A percentile compares a stretch with the other conserved stretches of the same genome.
Evolutionary conservation across 495 filamentous ascomycete genomes (phyloP).

Genomic region (Annulohypoxylon moriforme): DNA sequence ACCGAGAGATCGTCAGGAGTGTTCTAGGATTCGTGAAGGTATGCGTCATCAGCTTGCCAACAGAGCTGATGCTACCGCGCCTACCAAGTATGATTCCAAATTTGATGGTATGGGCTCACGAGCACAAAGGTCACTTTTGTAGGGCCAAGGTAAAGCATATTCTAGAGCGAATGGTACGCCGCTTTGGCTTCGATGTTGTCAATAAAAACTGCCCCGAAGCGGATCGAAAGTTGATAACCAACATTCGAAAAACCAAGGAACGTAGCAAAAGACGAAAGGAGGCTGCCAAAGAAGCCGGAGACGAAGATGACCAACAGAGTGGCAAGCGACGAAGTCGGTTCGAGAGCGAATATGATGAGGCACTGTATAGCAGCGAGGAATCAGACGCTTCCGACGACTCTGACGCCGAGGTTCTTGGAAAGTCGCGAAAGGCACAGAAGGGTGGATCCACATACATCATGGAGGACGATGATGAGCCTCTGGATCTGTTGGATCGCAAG

Average conservation of each 20-base stretch:
- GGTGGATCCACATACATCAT: conserved; percentile 83
- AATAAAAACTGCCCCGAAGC: conserved; percentile 81
- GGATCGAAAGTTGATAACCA: conserved; percentile 88
- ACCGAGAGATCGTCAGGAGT: conserved; percentile 92
- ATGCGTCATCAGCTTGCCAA: conserved; percentile 84
- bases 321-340: conserved; percentile 69
- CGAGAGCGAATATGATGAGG: conserved; percentile 94
- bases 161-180: conserved; percentile 88
- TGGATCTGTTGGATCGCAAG: conserved; percentile 89
- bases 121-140: conserved; percentile 91
- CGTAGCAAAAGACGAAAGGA: conserved; percentile 86
- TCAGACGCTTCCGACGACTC: conserved; percentile 72
- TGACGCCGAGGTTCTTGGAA: conserved; percentile 66
- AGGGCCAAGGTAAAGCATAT: conserved; percentile 98
- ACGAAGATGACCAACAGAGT: conserved; percentile 59
- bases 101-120: conserved; percentile 94
- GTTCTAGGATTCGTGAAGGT: conserved; percentile 98
- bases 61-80: conserved; percentile 76
- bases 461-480: conserved; percentile 91
- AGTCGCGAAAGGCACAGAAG: conserved; percentile 62
- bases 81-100: conserved; percentile 82
- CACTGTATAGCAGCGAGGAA: conserved; percentile 85
- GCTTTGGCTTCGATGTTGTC: conserved; percentile 84
- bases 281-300: conserved; percentile 63
- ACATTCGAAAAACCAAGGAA: conserved; percentile 94